Evolutionary conservation across 176 grass and related monocot genomes (phyloP).

Genomic region (Phoenix roebelenii): DNA sequence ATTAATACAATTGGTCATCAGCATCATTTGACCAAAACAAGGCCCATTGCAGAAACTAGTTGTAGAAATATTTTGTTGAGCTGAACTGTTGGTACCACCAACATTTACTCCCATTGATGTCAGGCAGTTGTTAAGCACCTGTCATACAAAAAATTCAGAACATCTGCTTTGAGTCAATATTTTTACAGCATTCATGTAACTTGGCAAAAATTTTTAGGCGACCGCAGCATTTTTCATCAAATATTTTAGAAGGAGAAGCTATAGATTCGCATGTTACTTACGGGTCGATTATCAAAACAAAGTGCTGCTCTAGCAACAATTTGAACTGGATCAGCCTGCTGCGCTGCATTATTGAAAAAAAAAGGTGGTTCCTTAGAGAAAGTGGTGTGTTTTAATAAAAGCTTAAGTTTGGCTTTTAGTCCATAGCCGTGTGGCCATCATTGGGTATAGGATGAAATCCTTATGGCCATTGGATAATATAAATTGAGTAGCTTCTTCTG

Average conservation of each 20-base stretch:
- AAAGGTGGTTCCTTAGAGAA: neutral
- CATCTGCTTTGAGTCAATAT: neutral
- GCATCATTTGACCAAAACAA: slow-evolving; percentile 60
- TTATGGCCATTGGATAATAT: too few relatives aligned
- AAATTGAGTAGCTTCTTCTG: too few relatives aligned
- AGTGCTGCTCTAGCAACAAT: slow-evolving; percentile 73
- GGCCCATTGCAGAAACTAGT: slow-evolving; percentile 45
- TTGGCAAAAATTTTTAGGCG: too few relatives aligned
- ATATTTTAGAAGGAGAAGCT: neutral
- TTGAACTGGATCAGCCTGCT: slow-evolving; percentile 44
- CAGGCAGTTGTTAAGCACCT: slow-evolving; percentile 71
- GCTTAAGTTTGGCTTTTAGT: too few relatives aligned
- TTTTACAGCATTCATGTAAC: neutral
- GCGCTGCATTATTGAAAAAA: slow-evolving; percentile 29
- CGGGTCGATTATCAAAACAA: slow-evolving; percentile 50
- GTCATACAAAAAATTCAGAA: slow-evolving; percentile 16
- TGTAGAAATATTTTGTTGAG: neutral
- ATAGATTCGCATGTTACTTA: slow-evolving; percentile 3
- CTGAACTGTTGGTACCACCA: neutral
- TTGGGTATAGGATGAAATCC: too few relatives aligned
- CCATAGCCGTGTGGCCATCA: too few relatives aligned
- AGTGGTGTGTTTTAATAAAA: too few relatives aligned
- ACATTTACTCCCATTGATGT: slow-evolving; percentile 51
- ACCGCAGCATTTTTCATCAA: neutral
- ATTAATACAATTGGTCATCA: slow-evolving; percentile 54